Percentiles rank a stretch among this genome's conserved stretches.
These are phyloP conservation scores for Nymphaea thermarum DNA, from an alignment of 164 flowering plant genomes.

Conservation along the genomic window DNA sequence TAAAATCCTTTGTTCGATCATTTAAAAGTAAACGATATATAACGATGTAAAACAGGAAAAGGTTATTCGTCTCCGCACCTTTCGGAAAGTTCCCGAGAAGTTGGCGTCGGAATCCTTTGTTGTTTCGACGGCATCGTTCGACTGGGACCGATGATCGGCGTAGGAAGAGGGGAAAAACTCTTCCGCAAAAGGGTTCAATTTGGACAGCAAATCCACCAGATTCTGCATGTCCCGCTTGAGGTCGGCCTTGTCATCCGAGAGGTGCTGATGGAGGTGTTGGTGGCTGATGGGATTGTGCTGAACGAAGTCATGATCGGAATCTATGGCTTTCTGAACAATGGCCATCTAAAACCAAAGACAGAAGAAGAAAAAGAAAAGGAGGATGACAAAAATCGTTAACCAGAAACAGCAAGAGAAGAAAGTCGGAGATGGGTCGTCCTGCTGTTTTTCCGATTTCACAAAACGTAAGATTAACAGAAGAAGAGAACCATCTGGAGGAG, in stretches of 20 bases:
- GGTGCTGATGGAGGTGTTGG: neutral
- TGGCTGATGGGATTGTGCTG: neutral
- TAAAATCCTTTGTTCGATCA: neutral
- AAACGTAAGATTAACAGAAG: neutral
- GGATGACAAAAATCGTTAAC: neutral
- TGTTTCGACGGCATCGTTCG: conserved; percentile 16
- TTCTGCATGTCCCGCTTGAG: conserved; percentile 44
- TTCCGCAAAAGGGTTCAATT: conserved; percentile 65
- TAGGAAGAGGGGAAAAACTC: conserved; percentile 64
- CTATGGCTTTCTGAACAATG: conserved; percentile 17
- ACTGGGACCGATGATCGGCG: conserved; percentile 9
- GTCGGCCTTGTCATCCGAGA: conserved; percentile 16
- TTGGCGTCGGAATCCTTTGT: conserved; percentile 20
- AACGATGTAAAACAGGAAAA: neutral
- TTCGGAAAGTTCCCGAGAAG: conserved; percentile 20
- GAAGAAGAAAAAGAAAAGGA: neutral
- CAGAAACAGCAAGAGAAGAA: neutral
- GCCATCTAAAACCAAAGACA: conserved; percentile 1
- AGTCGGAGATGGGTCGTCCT: neutral
- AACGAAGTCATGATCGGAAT: conserved; percentile 13
- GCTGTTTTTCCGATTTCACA: too few relatives aligned
- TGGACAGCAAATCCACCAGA: conserved; percentile 55
- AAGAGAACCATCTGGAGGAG: neutral
- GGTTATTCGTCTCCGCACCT: neutral
- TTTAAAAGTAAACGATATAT: neutral